Conservation (phyloP, 306 rosid species). For the Cucurbita ficifolia region DNA sequence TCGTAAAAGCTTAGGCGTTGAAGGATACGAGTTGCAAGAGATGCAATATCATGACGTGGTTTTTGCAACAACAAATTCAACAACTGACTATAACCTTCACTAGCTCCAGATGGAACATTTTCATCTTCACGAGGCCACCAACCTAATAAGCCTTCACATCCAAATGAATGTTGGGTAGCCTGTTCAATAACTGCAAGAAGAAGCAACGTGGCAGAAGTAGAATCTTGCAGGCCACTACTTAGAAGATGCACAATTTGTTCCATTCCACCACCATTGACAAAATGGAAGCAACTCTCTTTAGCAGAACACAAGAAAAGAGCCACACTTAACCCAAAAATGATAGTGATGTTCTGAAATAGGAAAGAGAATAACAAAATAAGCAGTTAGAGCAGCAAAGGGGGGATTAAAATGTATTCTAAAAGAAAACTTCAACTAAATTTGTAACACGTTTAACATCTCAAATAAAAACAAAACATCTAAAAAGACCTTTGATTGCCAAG, state of each 20-base stretch:
- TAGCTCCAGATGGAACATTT: constrained; percentile 46
- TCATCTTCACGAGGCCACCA: constrained; percentile 97
- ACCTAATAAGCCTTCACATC: constrained; percentile 92
- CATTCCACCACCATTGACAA: constrained; percentile 84
- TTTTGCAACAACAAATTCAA: constrained; percentile 67
- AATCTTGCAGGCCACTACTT: constrained; percentile 34
- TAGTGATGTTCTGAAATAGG: constrained; percentile 57
- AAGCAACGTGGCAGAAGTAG: constrained; percentile 48
- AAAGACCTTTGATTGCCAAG: constrained; percentile 45
- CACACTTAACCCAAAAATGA: constrained; percentile 68
- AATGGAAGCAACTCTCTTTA: constrained; percentile 78
- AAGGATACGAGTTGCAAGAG: constrained; percentile 71
- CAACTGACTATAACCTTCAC: constrained; percentile 74
- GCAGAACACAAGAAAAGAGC: constrained; percentile 84
- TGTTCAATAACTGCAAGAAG: constrained; percentile 82
- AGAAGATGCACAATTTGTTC: constrained; percentile 48
- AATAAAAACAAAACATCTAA: constrained; percentile 1
- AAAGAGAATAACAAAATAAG: background rate
- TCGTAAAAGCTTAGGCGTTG: constrained; percentile 82
- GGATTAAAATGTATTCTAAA: background rate
- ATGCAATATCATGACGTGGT: constrained; percentile 83
- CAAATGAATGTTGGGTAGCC: constrained; percentile 72
- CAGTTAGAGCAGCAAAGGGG: background rate
- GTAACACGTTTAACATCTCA: background rate
- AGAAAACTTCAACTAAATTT: background rate